These are phyloP conservation scores for Mortierella alpina DNA, from an alignment of 192 early-diverging fungal genomes.

Conservation along the genomic window DNA sequence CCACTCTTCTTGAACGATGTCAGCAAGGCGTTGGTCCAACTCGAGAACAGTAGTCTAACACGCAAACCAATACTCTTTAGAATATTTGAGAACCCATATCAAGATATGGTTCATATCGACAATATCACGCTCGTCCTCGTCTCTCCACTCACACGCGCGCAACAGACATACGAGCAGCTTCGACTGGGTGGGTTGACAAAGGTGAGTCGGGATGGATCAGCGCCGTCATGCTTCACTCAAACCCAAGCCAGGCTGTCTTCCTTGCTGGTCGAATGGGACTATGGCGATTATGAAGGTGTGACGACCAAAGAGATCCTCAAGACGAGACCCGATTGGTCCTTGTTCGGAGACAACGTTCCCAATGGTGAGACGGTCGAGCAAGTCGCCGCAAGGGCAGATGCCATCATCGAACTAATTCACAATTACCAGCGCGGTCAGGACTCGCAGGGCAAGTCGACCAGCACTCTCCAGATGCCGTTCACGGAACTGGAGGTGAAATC, in stretches of 20 bases:
- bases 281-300: conserved; percentile 59
- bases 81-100: conserved; percentile 58
- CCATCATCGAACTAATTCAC: conserved; percentile 52
- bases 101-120: conserved; percentile 54
- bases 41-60: too few relatives aligned
- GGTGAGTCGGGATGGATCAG: not conserved
- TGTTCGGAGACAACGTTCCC: conserved; percentile 51
- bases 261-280: conserved; percentile 56
- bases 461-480: conserved; percentile 27
- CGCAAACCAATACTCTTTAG: not conserved
- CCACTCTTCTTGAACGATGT: too few relatives aligned
- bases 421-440: conserved; percentile 41
- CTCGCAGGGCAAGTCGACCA: conserved; percentile 18
- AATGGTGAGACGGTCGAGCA: conserved; percentile 57
- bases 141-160: conserved; percentile 51
- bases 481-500: conserved; percentile 21
- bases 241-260: conserved; percentile 45
- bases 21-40: too few relatives aligned
- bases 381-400: conserved; percentile 52
- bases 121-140: conserved; percentile 51
- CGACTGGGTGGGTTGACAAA: conserved; percentile 12
- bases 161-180: conserved; percentile 53
- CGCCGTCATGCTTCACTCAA: conserved; percentile 28
- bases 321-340: conserved; percentile 32
- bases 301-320: conserved; percentile 59